Evolutionary conservation across 2,329 filamentous ascomycete genomes (phyloP).

Genomic region (Colletotrichum trifolii): DNA sequence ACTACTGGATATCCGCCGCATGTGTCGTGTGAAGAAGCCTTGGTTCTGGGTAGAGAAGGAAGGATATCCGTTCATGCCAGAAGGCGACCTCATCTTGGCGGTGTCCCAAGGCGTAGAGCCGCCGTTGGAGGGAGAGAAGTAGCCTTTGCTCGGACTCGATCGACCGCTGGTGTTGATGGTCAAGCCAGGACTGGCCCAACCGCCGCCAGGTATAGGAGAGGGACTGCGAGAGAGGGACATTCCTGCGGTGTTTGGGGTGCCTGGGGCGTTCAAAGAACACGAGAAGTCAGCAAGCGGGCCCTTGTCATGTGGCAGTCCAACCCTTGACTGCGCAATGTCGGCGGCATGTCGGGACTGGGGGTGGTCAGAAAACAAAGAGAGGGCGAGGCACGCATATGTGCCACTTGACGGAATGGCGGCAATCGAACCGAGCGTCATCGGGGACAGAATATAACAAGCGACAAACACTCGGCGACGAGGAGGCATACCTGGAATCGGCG

Average conservation of each 20-base stretch:
- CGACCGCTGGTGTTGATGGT: constrained; percentile 76
- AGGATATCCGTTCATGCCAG: constrained; percentile 78
- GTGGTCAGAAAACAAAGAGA: constrained; percentile 20
- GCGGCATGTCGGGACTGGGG: constrained; percentile 25
- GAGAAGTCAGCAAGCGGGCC: constrained; percentile 37
- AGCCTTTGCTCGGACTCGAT: constrained; percentile 69
- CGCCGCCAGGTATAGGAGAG: constrained; percentile 84
- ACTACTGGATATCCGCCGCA: constrained; percentile 81
- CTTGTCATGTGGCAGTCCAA: constrained; percentile 22
- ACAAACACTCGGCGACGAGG: too few species aligned
- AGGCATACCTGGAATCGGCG: constrained; percentile 65
- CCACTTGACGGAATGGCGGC: constrained; percentile 19
- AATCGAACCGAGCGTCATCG: constrained; percentile 15
- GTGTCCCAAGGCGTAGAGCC: constrained; percentile 82
- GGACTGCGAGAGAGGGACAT: constrained; percentile 93
- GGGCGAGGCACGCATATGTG: constrained; percentile 6
- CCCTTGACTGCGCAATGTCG: constrained; percentile 14
- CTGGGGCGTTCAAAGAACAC: constrained; percentile 47
- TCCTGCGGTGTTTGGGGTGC: constrained; percentile 64
- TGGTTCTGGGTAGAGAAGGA: constrained; percentile 84
- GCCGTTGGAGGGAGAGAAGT: constrained; percentile 61
- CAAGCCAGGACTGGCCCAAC: constrained; percentile 87
- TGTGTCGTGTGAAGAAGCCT: constrained; percentile 88
- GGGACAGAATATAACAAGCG: too few species aligned
- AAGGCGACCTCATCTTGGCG: constrained; percentile 77